phyloP scores from a whole-genome alignment of 2,329 filamentous ascomycete genomes.

The Torrubiella hemipterigena region DNA sequence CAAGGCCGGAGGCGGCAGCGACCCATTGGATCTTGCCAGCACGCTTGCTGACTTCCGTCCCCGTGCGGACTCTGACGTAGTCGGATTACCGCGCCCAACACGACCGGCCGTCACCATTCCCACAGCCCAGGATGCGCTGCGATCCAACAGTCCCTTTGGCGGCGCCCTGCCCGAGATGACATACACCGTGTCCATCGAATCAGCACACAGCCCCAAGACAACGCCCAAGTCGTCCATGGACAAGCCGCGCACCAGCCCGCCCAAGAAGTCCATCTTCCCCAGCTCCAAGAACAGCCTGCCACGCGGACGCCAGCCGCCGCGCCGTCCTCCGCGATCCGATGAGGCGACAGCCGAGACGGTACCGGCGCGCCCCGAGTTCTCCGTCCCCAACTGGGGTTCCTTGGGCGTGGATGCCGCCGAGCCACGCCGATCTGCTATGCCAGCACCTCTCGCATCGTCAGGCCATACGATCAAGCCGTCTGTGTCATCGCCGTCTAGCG shows the following conservation, averaged over 20 bases:
- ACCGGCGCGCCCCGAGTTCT: conserved; percentile 6
- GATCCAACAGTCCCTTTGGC: conserved; percentile 1
- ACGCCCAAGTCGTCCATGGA: conserved; percentile 6
- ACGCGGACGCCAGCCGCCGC: conserved; percentile 17
- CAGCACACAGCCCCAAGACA: not conserved
- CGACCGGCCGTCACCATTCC: not conserved
- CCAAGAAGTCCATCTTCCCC: conserved; percentile 21
- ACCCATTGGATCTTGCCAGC: conserved; percentile 1
- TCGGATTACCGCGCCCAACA: conserved; percentile 1
- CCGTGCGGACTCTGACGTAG: conserved; percentile 5
- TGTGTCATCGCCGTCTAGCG: conserved; percentile 16
- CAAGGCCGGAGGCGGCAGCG: not conserved
- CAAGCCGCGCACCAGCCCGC: conserved; percentile 13
- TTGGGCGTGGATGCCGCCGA: conserved; percentile 12
- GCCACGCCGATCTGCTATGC: conserved; percentile 20
- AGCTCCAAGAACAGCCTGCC: conserved; percentile 21
- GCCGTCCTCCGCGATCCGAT: conserved; percentile 5
- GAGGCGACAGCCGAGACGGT: not conserved
- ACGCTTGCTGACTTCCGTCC: conserved; percentile 4
- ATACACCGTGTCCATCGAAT: no score
- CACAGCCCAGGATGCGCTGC: not conserved
- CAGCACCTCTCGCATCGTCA: conserved; percentile 17
- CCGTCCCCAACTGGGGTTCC: conserved; percentile 15
- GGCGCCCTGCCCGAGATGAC: no score
- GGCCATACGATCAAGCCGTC: conserved; percentile 10